These are phyloP conservation scores for Magnaporthiopsis incrustans DNA, from an alignment of 2,329 filamentous ascomycete genomes.

Conservation along the genomic window DNA sequence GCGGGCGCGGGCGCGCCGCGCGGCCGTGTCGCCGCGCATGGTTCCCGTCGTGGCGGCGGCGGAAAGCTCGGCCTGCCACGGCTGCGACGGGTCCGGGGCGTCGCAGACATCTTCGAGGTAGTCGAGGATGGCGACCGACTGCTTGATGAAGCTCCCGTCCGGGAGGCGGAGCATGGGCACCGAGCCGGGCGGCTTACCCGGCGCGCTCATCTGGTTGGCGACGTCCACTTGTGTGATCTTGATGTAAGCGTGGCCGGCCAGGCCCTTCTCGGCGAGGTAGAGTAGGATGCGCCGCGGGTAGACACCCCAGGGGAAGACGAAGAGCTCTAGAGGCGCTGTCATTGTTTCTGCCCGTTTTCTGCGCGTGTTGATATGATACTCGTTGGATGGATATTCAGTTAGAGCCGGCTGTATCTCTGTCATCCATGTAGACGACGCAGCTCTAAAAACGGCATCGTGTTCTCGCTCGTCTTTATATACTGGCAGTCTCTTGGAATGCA, in stretches of 20 bases:
- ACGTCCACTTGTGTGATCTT: neutral
- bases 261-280: slow-evolving; percentile 1
- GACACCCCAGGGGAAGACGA: slow-evolving; percentile 2
- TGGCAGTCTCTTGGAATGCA: neutral
- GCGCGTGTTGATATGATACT: too few relatives aligned
- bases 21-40: neutral
- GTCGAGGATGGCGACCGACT: slow-evolving; percentile 2
- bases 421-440: neutral
- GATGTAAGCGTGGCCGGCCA: neutral
- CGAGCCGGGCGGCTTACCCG: neutral
- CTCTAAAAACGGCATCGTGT: neutral
- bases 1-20: too few relatives aligned
- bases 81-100: neutral
- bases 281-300: slow-evolving; percentile 1
- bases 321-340: neutral
- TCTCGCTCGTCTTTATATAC: neutral
- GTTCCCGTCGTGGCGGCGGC: neutral
- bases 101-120: slow-evolving; percentile 2
- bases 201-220: neutral
- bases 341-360: neutral
- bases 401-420: neutral
- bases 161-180: neutral
- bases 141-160: neutral
- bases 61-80: neutral
- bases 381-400: neutral